Base-by-base conservation (phyloP, 2,329 filamentous ascomycete species). In the Penicillium olsonii region DNA sequence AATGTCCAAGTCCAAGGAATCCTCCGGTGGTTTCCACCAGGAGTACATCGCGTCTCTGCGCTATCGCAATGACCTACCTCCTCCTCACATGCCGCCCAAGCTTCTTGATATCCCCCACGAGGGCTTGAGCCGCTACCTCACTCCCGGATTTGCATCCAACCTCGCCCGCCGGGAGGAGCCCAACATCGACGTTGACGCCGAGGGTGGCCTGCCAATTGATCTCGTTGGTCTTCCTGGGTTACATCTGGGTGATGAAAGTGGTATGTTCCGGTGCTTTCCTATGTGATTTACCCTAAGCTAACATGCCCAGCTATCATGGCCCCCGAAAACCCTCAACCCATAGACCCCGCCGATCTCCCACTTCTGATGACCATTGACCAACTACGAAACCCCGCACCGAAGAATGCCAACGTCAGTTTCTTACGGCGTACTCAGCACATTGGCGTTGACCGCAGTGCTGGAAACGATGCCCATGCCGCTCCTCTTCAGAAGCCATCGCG, bases 41-140 rank as follows among this genome's bases (percentile, higher is more conserved):
- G 94, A 99, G 74, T 97, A 96, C 75, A 96, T 99, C 68, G 92
- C 92, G 56, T 88, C 92, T 64, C 90, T 96, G 66, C 85, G 94
- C 72, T 99, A 95, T 72, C 91, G 90, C 66, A 99, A 99, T 83
- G 87, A 90, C 61, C 85, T 99, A 14, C 94, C 94, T 57, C 92
- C 94, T 56, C 94, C 94, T 46, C 90, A 92, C 47, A 91, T 92
- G 68, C 91, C 92, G 1, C 94, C 94, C 1, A 99, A 99, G 79
- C 86, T 99, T 55, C 87, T 99, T 62, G 90, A 97, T 59, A 96
- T 99, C 53, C 92, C 94, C 10, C 96, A 95, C 64, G 94, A 90
- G 48, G 94, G 94, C 35, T 82, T 97, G 14, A 82, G 88, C 34
- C 88, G 95, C 68, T 97, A 96, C 73, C 95, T 94, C 26, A 90